Evolutionary conservation across 2,329 filamentous ascomycete genomes (phyloP).

Genomic region (Colletotrichum cereale): DNA sequence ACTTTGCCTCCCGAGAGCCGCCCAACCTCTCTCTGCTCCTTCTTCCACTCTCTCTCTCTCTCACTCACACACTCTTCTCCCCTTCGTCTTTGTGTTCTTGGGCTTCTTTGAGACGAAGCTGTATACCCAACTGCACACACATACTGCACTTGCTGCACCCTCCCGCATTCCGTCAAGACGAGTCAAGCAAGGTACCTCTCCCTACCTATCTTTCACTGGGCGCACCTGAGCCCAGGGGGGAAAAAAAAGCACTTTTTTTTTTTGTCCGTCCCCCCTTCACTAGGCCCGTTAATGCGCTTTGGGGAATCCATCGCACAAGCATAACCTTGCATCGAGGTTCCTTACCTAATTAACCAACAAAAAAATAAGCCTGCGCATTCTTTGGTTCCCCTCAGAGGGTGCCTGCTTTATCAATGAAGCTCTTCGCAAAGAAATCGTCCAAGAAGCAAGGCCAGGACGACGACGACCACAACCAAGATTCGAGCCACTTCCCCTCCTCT

Average conservation of each 20-base stretch:
- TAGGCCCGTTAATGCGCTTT: conserved; percentile 40
- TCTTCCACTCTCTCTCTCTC: conserved; percentile 17
- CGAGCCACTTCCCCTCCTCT: conserved; percentile 46
- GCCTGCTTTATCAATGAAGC: conserved; percentile 59
- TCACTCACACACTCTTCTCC: not conserved
- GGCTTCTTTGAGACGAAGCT: conserved; percentile 15
- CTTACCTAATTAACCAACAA: conserved; percentile 46
- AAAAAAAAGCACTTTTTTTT: conserved; percentile 28
- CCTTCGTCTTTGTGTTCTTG: conserved; percentile 27
- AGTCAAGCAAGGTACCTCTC: conserved; percentile 31
- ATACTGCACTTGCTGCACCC: not conserved
- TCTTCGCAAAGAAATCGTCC: conserved; percentile 63
- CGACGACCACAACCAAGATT: conserved; percentile 50
- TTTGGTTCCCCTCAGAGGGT: conserved; percentile 39
- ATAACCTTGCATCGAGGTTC: conserved; percentile 42
- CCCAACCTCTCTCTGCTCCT: not conserved
- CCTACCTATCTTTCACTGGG: conserved; percentile 12
- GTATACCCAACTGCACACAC: not conserved
- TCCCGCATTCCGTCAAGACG: conserved; percentile 8
- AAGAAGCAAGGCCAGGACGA: conserved; percentile 55
- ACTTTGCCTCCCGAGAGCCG: conserved; percentile 5
- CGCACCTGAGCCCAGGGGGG: conserved; percentile 14
- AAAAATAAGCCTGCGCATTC: conserved; percentile 40
- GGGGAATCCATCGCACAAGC: conserved; percentile 39
- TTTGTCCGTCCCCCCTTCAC: conserved; percentile 29